Evolutionary conservation across 768 basidiomycete species (phyloP), one percentile per base, ranked within the genome.

Genomic region (Coprinellus micaceus): DNA sequence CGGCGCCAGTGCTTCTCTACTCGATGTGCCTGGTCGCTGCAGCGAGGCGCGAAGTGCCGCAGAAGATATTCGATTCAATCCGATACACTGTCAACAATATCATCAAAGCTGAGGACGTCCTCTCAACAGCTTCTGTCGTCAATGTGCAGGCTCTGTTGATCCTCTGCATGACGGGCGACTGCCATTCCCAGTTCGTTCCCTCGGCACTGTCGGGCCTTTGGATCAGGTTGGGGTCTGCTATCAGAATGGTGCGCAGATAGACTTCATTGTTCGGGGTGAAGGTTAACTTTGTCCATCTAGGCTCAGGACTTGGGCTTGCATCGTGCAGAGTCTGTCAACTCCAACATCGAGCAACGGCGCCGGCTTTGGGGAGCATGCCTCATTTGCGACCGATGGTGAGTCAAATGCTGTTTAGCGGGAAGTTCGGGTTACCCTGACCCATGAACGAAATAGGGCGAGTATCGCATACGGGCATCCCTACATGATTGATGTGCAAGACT

Each of bases 271-370:
- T 61, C 47, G 47, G 41, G 17, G 6, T 36, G 24, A 56, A n/a
- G 19, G 21, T 21, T 44, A 56, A n/a, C 47, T 26, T 58, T 57
- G 17, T 51, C 30, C 53, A 13, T 59, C 26, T 60, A 94, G 94
- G 97, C 96, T 3, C 97, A 99, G 74, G 96, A 98, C 67, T 78
- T 99, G 26, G 97, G 97, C 2, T 72, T 99, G 50, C 96, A 98
- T 69, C 83, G 97, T 24, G 91, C 95, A 44, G 93, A 95, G 68
- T 86, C 88, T 0, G 85, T 88, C 41, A 89, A 85, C 63, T 86
- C 88, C 67, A 82, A 86, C 60, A 83, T 98, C 47, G 95, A 95
- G 69, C 78, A 94, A 41, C 78, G 94, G 52, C 81, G 97, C 58
- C 81, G 97, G 52, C 76, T 99, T 36, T 99, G 97, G 97, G 92